Evolutionary conservation across 305 asterid genomes (phyloP), one percentile per base, ranked within the genome.

Genomic region (Solanum hybrid): DNA sequence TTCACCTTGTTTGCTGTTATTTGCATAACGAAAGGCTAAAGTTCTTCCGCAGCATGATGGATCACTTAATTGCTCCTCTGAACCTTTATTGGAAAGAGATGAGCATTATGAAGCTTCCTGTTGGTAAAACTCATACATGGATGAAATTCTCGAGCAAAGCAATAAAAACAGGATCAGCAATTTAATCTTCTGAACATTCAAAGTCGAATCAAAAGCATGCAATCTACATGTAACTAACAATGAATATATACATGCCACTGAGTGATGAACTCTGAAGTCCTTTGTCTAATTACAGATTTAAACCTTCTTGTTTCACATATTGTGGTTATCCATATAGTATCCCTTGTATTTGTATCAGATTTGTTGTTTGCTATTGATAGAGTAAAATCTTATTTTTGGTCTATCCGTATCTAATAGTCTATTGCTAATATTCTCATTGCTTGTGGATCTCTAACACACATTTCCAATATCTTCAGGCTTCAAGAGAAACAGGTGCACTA

Each of bases 401-500:
- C 31, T 85, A 22, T 57, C 31, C 6, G 3, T 83, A 82, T 41
- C 75, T 83, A 15, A 45, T 45, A 83, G 87, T 4, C 75, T 51
- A 5, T 51, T 29, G 38, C 29, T 41, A 83, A 41, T 83, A 45
- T 45, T 41, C 87, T 45, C 8, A n/a, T 83, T 5, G 24, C 36
- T 20, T 45, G 24, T 81, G 29, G 78, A 33, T 89, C 76, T 11
- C 75, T 89, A 84, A 93, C 89, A 84, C 41, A 79, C 88, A 32
- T 91, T 82, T 91, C 79, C 83, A 85, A 89, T 89, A 81, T 90
- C 89, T 93, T 91, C 93, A 98, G 99, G 98, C 97, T 89, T 92
- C 98, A 68, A 95, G 96, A 93, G 99, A 95, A 94, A 95, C 98
- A 17, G 98, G 98, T 27, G 98, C 98, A 29, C 96, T 98, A 86